Conservation (phyloP, 306 rosid species). For the Clitoria ternatea region DNA sequence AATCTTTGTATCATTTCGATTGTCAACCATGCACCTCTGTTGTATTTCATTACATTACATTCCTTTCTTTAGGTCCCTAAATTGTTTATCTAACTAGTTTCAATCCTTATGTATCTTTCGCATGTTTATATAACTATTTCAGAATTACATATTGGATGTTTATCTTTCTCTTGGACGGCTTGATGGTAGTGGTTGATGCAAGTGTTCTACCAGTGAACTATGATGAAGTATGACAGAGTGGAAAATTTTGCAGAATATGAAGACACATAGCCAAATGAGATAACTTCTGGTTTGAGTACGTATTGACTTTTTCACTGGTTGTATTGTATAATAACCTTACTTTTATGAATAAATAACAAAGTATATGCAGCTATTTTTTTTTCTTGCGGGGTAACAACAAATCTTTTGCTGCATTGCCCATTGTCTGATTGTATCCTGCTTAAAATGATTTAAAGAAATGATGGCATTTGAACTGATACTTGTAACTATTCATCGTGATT, state of each 20-base stretch:
- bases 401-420: background rate
- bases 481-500: background rate
- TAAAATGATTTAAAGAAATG: background rate
- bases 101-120: too few species aligned
- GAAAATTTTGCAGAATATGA: background rate
- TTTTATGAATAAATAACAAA: background rate
- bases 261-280: background rate
- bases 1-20: background rate
- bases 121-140: too few species aligned
- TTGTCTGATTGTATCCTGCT: background rate
- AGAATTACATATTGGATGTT: too few species aligned
- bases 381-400: background rate
- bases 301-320: background rate
- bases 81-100: background rate
- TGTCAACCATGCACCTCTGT: background rate
- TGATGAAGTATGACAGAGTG: background rate
- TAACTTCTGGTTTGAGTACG: slow-evolving; percentile 5
- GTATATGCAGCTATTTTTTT: background rate
- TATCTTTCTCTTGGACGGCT: slow-evolving; percentile 79
- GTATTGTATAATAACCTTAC: background rate
- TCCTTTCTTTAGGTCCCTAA: background rate
- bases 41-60: background rate
- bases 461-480: background rate
- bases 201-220: slow-evolving; percentile 23
- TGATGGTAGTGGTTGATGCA: slow-evolving; percentile 74